These are phyloP conservation scores for Diospyros kaki DNA, from an alignment of 148 eudicot species.

Conservation along the genomic window DNA sequence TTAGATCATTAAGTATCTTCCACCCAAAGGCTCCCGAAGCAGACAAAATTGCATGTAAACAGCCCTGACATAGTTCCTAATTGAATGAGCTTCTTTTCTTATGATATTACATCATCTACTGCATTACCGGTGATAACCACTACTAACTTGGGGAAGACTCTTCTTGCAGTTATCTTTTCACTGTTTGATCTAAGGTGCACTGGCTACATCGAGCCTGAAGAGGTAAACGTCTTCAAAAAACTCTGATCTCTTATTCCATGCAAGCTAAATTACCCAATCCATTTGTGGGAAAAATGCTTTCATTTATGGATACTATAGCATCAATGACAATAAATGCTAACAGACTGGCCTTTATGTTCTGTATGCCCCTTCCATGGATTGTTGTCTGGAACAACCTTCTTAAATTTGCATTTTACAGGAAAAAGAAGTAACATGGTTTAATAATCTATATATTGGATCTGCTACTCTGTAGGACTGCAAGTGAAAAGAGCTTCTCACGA, in stretches of 20 bases:
- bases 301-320: too few species aligned
- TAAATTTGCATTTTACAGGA: too few species aligned
- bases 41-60: constrained; percentile 64
- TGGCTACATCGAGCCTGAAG: constrained; percentile 59
- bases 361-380: too few species aligned
- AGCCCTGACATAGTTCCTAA: not conserved
- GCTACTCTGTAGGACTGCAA: too few species aligned
- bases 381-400: too few species aligned
- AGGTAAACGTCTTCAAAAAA: constrained; percentile 28
- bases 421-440: too few species aligned
- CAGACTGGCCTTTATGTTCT: too few species aligned
- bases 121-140: not conserved
- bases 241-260: not conserved
- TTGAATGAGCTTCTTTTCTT: not conserved
- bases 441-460: too few species aligned
- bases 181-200: constrained; percentile 45
- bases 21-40: constrained; percentile 65
- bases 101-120: not conserved
- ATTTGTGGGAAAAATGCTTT: not conserved
- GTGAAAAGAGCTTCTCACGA: too few species aligned
- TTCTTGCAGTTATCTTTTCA: constrained; percentile 53
- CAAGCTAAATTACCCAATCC: not conserved
- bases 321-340: too few species aligned
- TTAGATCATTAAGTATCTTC: constrained; percentile 61
- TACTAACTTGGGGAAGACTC: constrained; percentile 14